A percentile compares a stretch with the other conserved stretches of the same genome.
phyloP scores from a whole-genome alignment of 352 stramenopile species.

The Globisporangium takayamanum region DNA sequence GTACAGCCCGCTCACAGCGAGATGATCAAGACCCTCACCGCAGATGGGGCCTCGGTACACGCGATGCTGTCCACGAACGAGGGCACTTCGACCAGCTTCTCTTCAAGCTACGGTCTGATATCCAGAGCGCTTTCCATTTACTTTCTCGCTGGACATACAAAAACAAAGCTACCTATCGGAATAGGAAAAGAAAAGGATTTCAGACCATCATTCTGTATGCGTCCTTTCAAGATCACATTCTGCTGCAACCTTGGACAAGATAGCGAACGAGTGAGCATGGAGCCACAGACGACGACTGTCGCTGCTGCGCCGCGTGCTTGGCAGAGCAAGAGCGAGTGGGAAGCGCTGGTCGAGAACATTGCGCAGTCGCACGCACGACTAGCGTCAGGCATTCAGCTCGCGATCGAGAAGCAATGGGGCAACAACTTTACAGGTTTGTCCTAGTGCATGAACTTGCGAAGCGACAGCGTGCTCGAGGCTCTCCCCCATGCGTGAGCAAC shows the following conservation, averaged over 20 bases:
- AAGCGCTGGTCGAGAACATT: constrained; percentile 76
- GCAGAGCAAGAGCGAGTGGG: constrained; percentile 71
- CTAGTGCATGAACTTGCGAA: background rate
- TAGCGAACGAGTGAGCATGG: too few species aligned
- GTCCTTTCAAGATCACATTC: background rate
- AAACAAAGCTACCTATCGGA: background rate
- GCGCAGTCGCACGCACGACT: constrained; percentile 65
- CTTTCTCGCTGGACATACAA: background rate
- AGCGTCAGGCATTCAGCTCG: constrained; percentile 66
- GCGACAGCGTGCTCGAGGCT: too few species aligned
- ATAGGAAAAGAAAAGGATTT: background rate
- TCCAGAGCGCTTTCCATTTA: too few species aligned
- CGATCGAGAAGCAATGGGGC: constrained; percentile 77
- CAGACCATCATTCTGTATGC: background rate
- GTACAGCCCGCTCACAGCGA: too few species aligned
- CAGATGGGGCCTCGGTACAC: too few species aligned
- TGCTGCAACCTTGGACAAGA: too few species aligned
- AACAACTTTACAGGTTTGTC: constrained; percentile 58
- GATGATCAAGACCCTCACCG: too few species aligned
- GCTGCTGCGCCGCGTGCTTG: constrained; percentile 19
- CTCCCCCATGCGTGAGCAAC: too few species aligned
- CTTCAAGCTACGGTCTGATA: too few species aligned
- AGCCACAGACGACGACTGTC: background rate
- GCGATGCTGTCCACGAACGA: too few species aligned
- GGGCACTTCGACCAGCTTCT: too few species aligned